Conservation (phyloP, 140 eudicot species). For the Erigeron philadelphicus region DNA sequence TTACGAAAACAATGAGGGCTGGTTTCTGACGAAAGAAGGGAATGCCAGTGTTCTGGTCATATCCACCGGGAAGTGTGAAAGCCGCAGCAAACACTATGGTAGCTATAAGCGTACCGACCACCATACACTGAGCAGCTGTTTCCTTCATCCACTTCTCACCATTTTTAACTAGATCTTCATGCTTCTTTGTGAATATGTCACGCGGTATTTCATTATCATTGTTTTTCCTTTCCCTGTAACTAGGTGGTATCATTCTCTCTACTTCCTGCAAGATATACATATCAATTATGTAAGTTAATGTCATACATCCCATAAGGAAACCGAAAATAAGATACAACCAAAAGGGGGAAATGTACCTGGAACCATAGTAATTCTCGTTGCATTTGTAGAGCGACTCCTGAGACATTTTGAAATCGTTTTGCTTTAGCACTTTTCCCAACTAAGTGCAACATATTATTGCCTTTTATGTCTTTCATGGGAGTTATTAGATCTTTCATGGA, state of each 20-base stretch:
- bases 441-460: no score
- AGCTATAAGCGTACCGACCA: slow-evolving; percentile 55
- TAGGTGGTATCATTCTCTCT: slow-evolving; percentile 40
- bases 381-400: background rate
- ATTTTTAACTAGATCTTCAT: no score
- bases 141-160: slow-evolving; percentile 54
- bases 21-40: slow-evolving; percentile 30
- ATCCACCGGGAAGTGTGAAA: slow-evolving; percentile 55
- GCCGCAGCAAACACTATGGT: slow-evolving; percentile 53
- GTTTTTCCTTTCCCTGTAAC: slow-evolving; percentile 34
- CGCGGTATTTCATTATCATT: background rate
- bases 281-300: no score
- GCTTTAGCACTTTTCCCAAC: no score
- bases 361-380: background rate
- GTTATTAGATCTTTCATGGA: no score
- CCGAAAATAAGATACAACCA: no score
- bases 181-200: no score
- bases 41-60: slow-evolving; percentile 30
- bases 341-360: background rate
- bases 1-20: slow-evolving; percentile 32
- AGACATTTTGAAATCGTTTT: no score
- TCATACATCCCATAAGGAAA: no score
- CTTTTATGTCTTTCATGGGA: no score
- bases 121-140: slow-evolving; percentile 51
- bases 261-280: slow-evolving; percentile 36